A percentile compares a stretch with the other conserved stretches of the same genome.
Conservation (phyloP, 805 yeast species). For the Wickerhamomyces silvicola region DNA sequence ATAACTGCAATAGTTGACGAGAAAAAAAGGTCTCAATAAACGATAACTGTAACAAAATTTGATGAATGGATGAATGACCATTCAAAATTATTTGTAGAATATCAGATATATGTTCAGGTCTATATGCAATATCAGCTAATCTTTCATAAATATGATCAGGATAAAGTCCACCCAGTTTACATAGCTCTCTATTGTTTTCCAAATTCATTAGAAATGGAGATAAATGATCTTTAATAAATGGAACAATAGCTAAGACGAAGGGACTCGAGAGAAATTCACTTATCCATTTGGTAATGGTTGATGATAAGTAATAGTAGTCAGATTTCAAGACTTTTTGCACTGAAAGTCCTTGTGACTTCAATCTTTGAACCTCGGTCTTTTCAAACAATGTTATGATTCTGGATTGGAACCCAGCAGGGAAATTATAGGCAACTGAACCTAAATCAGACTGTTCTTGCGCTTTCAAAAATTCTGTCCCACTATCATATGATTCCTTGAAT, state of each 20-base stretch:
- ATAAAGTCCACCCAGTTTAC: slow-evolving; percentile 57
- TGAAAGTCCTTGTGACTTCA: slow-evolving; percentile 25
- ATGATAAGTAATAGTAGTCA: slow-evolving; percentile 54
- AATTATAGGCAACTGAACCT: slow-evolving; percentile 26
- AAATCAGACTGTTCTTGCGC: slow-evolving; percentile 30
- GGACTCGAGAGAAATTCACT: slow-evolving; percentile 47
- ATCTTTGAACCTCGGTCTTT: slow-evolving; percentile 35
- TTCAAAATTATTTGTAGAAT: slow-evolving; percentile 37
- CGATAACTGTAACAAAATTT: slow-evolving; percentile 57
- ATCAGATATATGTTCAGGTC: slow-evolving; percentile 33
- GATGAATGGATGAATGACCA: slow-evolving; percentile 45
- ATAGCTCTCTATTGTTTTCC: slow-evolving; percentile 69
- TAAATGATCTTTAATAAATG: slow-evolving; percentile 43
- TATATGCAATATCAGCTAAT: slow-evolving; percentile 42
- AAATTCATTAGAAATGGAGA: slow-evolving; percentile 65
- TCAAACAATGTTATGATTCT: slow-evolving; percentile 39
- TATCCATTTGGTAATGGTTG: slow-evolving; percentile 60
- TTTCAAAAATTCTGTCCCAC: slow-evolving; percentile 33
- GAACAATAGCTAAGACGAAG: slow-evolving; percentile 45
- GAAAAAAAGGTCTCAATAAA: slow-evolving; percentile 68
- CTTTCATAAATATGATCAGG: slow-evolving; percentile 43
- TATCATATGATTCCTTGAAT: slow-evolving; percentile 35
- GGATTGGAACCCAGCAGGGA: slow-evolving; percentile 27
- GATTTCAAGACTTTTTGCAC: slow-evolving; percentile 56
- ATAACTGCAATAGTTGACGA: slow-evolving; percentile 54